phyloP scores from a whole-genome alignment of 148 eudicot genomes.

The Rhododendron ovatum region DNA sequence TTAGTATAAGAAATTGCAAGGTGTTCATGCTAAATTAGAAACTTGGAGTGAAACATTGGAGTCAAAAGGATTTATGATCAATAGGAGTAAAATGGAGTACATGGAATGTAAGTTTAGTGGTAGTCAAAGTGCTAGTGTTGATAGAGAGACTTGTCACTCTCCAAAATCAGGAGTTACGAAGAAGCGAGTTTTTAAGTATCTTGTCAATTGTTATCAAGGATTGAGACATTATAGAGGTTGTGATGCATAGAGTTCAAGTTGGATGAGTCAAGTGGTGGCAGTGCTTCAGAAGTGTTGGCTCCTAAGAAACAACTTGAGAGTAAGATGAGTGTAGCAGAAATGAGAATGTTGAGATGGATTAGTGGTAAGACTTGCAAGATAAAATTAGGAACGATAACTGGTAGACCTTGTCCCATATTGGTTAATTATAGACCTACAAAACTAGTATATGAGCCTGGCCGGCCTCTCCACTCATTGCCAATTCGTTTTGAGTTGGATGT shows the following conservation, averaged over 20 bases:
- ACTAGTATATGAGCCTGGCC: not conserved
- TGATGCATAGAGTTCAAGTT: not conserved
- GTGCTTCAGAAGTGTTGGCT: not conserved
- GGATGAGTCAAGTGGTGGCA: not conserved
- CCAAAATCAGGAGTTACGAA: not conserved
- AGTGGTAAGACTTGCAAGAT: not conserved
- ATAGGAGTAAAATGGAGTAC: not conserved
- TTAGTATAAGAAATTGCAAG: not conserved
- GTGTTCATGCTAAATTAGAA: not conserved
- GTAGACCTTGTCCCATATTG: not conserved
- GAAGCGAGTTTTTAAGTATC: not conserved
- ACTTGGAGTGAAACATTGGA: not conserved
- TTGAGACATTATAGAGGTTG: not conserved
- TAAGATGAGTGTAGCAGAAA: not conserved
- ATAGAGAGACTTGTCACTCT: not conserved
- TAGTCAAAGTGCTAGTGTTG: not conserved
- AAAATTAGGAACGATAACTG: not conserved
- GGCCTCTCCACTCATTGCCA: not conserved
- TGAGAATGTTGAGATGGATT: not conserved
- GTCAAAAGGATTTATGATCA: not conserved
- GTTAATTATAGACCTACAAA: not conserved
- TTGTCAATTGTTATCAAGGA: not conserved
- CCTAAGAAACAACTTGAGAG: not conserved
- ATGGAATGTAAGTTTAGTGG: not conserved
- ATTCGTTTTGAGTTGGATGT: not conserved